Conservation (phyloP, 305 asterid species). For the Fraxinus ornus region DNA sequence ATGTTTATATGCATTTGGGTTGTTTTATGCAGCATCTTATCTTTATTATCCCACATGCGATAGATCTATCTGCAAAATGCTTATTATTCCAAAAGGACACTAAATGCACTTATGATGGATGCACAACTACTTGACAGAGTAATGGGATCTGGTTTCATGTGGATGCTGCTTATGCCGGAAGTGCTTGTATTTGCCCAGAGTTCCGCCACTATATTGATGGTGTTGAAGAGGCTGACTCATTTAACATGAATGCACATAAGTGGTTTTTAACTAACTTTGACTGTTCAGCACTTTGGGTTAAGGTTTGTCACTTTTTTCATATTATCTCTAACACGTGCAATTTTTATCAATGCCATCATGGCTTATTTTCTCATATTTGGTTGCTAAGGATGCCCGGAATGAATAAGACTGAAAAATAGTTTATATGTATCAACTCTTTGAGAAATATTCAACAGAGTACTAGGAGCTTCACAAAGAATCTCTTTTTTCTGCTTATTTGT, state of each 20-base stretch:
- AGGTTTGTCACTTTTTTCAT: conserved; percentile 46
- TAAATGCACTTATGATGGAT: conserved; percentile 21
- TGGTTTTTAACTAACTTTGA: conserved; percentile 95
- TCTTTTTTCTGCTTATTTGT: background rate
- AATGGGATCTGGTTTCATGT: conserved; percentile 85
- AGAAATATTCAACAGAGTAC: background rate
- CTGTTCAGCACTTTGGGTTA: conserved; percentile 92
- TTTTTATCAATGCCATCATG: background rate
- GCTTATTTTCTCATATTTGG: background rate
- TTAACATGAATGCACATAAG: conserved; percentile 95
- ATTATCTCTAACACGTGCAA: background rate
- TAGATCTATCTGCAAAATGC: conserved; percentile 7
- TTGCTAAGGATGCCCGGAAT: background rate
- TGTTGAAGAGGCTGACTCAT: conserved; percentile 78
- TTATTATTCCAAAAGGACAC: background rate
- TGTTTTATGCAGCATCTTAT: background rate
- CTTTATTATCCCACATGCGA: conserved; percentile 3
- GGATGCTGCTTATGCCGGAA: conserved; percentile 99
- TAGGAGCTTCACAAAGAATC: background rate
- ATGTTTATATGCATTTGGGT: background rate
- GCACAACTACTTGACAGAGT: conserved; percentile 42
- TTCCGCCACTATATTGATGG: conserved; percentile 73
- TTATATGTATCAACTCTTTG: background rate
- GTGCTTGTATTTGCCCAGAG: conserved; percentile 93
- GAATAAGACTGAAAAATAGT: conserved; percentile 2